Base-by-base conservation (phyloP, 495 filamentous ascomycete species). In the Tuber aestivum region DNA sequence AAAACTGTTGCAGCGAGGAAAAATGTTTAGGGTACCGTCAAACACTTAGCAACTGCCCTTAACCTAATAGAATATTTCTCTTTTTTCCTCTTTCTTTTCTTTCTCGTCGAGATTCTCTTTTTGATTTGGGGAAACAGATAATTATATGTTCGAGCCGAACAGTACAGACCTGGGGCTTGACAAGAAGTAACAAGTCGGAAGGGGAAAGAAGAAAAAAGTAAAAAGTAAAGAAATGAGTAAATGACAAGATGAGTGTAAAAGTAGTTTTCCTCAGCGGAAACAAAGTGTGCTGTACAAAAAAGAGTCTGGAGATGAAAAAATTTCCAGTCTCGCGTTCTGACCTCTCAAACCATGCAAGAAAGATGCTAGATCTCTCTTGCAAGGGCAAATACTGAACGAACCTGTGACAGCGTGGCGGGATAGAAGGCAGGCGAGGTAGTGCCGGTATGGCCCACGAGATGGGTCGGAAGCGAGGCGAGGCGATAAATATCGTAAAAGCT, bases 101-200 rank as follows among this genome's bases (percentile, higher is more conserved):
- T 45, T 79, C 72, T 79, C 65, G 76, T 79, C 75, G 70, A 79
- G 72, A 79, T 79, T 77, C 78, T 79, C 76, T 79, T 75, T 79
- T 79, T 77, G 78, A 79, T 79, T 79, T 77, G 78, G 76, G 78
- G 73, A 72, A 72, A 79, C 78, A 77, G 75, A 79, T 79, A 77
- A 79, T 65, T 65, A 65, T 65, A 65, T 65, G 45, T 10, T 50
- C 45, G 56, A 65, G 56, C 56, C 56, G 27, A 65, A 65, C 56
- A 35, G 56, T 65, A 65, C 56, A 65, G 56, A 35, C 27, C 56
- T 65, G 27, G 56, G 27, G 56, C 56, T 65, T 65, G 56, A 65
- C 56, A 65, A 65, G 56, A 65, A 35, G 56, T 65, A 65, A 65
- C 27, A 35, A 65, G 56, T 20, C 56, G 32, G 32, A 27, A 65